These are phyloP conservation scores for Chenopodium berlandieri DNA, from an alignment of 148 eudicot species.

Conservation along the genomic window DNA sequence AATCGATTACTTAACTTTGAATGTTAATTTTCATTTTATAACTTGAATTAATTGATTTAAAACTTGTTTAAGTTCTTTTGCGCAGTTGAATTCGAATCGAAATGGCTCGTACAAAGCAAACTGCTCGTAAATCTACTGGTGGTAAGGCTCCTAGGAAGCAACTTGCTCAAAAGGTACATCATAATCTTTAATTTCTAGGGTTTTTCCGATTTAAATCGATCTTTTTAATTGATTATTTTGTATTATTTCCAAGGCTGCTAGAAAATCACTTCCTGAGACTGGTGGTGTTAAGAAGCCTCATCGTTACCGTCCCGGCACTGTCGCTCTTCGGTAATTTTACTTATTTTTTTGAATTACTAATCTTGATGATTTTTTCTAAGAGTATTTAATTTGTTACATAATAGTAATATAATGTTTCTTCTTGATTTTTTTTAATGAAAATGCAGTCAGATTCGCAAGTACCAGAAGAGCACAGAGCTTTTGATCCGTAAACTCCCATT, in stretches of 20 bases:
- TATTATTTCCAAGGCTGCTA: neutral
- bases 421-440: too few relatives aligned
- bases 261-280: neutral
- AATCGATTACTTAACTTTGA: too few relatives aligned
- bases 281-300: constrained; percentile 1
- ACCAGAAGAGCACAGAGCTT: neutral
- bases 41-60: too few relatives aligned
- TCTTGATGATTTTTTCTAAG: too few relatives aligned
- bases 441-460: neutral
- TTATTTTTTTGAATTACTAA: neutral
- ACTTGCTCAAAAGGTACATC: constrained; percentile 25
- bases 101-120: constrained; percentile 41
- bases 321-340: neutral
- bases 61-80: too few relatives aligned
- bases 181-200: too few relatives aligned
- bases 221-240: too few relatives aligned
- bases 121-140: constrained; percentile 27
- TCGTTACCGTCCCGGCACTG: neutral
- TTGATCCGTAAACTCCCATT: neutral
- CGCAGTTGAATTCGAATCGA: constrained; percentile 1
- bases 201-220: too few relatives aligned
- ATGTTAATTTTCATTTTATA: too few relatives aligned
- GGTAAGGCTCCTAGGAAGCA: constrained; percentile 17
- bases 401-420: too few relatives aligned
- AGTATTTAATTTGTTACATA: too few relatives aligned